These are phyloP conservation scores for Calocybe indica DNA, from an alignment of 768 basidiomycete genomes.

Conservation along the genomic window DNA sequence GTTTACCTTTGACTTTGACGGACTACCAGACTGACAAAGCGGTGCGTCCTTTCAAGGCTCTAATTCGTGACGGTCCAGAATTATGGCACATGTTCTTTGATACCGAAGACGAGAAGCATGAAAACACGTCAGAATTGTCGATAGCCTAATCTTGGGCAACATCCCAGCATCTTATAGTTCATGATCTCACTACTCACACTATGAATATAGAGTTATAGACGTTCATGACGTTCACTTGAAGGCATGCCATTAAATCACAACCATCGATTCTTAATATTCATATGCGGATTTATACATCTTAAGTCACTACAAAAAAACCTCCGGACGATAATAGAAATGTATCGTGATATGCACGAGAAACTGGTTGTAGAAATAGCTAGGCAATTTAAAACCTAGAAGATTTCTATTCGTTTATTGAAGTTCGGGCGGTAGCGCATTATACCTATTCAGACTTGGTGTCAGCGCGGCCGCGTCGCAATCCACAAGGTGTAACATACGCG, in stretches of 20 bases:
- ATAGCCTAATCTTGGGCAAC: background rate
- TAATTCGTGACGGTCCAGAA: conserved; percentile 76
- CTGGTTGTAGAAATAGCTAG: no score
- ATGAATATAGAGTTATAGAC: no score
- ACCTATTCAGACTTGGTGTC: conserved; percentile 2
- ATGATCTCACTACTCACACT: no score
- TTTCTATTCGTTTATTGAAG: conserved; percentile 3
- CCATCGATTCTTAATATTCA: no score
- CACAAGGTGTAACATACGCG: conserved; percentile 10
- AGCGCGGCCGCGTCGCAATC: background rate
- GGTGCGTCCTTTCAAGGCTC: conserved; percentile 35
- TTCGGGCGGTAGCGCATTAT: conserved; percentile 11
- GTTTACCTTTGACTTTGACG: conserved; percentile 15
- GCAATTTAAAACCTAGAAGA: background rate
- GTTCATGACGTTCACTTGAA: no score
- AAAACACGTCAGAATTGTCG: background rate
- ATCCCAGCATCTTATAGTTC: no score
- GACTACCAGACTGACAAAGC: background rate
- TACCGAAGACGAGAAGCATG: conserved; percentile 18
- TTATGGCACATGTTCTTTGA: conserved; percentile 54
- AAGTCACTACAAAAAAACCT: no score
- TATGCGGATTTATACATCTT: no score
- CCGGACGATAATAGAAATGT: no score
- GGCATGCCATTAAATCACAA: no score
- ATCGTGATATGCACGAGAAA: no score